Evolutionary conservation across 1,139 yeast genomes (phyloP).

Genomic region (Yamadazyma triangularis): DNA sequence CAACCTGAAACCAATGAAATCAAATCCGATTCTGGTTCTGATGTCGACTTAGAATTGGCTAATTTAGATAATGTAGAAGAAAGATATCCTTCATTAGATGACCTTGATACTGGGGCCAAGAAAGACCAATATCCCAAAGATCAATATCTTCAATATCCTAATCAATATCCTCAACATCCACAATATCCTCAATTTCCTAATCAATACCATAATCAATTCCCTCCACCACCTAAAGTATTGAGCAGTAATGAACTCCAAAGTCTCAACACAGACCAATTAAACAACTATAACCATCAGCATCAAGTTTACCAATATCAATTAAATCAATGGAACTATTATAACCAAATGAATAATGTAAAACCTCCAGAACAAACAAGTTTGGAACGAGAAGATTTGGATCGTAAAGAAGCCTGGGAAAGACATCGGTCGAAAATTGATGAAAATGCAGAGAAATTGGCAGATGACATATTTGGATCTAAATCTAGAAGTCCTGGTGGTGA

Average conservation of each 20-base stretch:
- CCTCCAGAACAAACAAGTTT: background rate
- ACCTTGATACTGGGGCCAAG: slow-evolving; percentile 17
- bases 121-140: slow-evolving; percentile 3
- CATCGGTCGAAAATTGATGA: slow-evolving; percentile 14
- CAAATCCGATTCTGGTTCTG: slow-evolving; percentile 8
- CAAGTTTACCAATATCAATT: slow-evolving; percentile 19
- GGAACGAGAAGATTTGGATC: slow-evolving; percentile 17
- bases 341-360: slow-evolving; percentile 2
- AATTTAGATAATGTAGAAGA: slow-evolving; percentile 40
- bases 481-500: slow-evolving; percentile 11
- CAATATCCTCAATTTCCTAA: background rate
- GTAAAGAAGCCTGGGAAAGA: slow-evolving; percentile 39
- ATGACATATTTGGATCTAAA: slow-evolving; percentile 31
- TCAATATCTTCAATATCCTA: background rate
- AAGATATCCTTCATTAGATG: slow-evolving; percentile 42
- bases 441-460: slow-evolving; percentile 36
- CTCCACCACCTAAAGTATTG: slow-evolving; percentile 16
- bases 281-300: slow-evolving; percentile 20
- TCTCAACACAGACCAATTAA: slow-evolving; percentile 19
- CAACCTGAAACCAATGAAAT: background rate
- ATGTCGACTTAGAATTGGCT: slow-evolving; percentile 25
- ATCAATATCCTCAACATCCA: background rate
- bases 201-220: slow-evolving; percentile 5
- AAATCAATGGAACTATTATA: slow-evolving; percentile 13
- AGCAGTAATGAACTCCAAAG: slow-evolving; percentile 13